phyloP scores from a whole-genome alignment of 2,329 filamentous ascomycete genomes.

The Gnomoniopsis smithogilvyi region DNA sequence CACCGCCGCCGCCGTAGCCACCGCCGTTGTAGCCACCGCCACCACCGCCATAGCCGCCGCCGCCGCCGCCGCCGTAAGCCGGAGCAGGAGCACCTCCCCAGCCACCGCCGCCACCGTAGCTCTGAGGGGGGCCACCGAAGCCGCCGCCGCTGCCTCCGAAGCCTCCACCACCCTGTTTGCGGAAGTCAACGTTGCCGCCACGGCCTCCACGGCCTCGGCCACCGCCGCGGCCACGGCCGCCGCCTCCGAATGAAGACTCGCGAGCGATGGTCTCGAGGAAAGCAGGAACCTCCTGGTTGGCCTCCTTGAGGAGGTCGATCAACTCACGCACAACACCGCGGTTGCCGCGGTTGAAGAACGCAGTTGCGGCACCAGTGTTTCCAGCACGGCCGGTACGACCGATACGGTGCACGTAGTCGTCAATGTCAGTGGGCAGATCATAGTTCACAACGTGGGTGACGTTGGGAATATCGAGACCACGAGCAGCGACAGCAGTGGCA shows the following conservation, averaged over 20 bases:
- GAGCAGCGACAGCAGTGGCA: slow-evolving; percentile 91
- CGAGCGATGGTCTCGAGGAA: slow-evolving; percentile 98
- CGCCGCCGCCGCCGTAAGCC: slow-evolving; percentile 29
- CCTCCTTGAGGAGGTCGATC: slow-evolving; percentile 96
- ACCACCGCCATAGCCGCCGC: slow-evolving; percentile 41
- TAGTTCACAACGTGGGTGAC: slow-evolving; percentile 99
- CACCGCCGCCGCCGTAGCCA: slow-evolving; percentile 46
- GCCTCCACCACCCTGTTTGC: slow-evolving; percentile 42
- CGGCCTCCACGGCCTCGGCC: slow-evolving; percentile 62
- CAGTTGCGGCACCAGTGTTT: slow-evolving; percentile 97
- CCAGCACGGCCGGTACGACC: slow-evolving; percentile 99
- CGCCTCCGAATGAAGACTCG: slow-evolving; percentile 81
- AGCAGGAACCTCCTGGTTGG: slow-evolving; percentile 90
- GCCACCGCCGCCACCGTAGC: slow-evolving; percentile 30
- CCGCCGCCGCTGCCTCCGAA: slow-evolving; percentile 41
- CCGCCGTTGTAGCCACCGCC: slow-evolving; percentile 38
- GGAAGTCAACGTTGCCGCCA: slow-evolving; percentile 54
- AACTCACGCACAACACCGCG: slow-evolving; percentile 95
- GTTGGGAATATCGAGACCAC: slow-evolving; percentile 90
- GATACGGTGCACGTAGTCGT: slow-evolving; percentile 98
- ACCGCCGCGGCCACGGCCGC: slow-evolving; percentile 56
- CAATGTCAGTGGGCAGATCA: slow-evolving; percentile 96
- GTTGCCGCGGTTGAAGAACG: slow-evolving; percentile 99
- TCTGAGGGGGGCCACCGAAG: slow-evolving; percentile 29
- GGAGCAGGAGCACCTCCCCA: slow-evolving; percentile 32